Conservation (phyloP, 1,284 basidiomycete species). For the Melanopsichium pennsylvanicum region DNA sequence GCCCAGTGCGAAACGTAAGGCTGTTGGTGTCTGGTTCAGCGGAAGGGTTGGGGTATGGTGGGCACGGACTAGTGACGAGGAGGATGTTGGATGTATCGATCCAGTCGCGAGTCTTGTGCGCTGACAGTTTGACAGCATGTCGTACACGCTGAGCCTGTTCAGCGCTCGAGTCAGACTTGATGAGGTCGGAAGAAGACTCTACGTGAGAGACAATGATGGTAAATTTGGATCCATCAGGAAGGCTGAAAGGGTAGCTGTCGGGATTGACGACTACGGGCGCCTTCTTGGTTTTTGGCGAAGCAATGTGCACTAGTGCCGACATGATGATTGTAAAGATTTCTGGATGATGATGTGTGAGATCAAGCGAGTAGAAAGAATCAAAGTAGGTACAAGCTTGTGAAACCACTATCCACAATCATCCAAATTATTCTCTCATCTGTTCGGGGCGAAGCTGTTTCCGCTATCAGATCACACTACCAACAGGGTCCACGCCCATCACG, state of each 20-base stretch:
- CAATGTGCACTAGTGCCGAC: conserved; percentile 39
- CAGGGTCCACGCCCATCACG: conserved; percentile 13
- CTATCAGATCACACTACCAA: conserved; percentile 7
- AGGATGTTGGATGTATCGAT: conserved; percentile 30
- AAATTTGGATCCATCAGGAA: conserved; percentile 38
- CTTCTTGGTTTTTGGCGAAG: conserved; percentile 33
- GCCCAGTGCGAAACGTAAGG: conserved; percentile 32
- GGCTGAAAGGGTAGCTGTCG: conserved; percentile 21
- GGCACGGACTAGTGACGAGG: conserved; percentile 26
- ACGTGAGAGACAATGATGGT: conserved; percentile 35
- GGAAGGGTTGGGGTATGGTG: conserved; percentile 39
- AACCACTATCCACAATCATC: too few species aligned
- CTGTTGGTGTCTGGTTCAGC: conserved; percentile 60
- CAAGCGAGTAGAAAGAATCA: not conserved
- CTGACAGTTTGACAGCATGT: conserved; percentile 19
- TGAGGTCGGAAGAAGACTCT: not conserved
- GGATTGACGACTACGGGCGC: conserved; percentile 21
- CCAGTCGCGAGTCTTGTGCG: conserved; percentile 25
- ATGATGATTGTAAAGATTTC: conserved; percentile 1
- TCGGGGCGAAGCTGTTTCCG: not conserved
- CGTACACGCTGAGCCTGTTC: conserved; percentile 7
- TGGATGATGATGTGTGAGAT: not conserved
- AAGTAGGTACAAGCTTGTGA: too few species aligned
- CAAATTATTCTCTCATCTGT: not conserved
- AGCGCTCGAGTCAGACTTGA: not conserved